A percentile compares a stretch with the other conserved stretches of the same genome.
phyloP scores from a whole-genome alignment of 768 basidiomycete species.

The Rhodotorula toruloides region DNA sequence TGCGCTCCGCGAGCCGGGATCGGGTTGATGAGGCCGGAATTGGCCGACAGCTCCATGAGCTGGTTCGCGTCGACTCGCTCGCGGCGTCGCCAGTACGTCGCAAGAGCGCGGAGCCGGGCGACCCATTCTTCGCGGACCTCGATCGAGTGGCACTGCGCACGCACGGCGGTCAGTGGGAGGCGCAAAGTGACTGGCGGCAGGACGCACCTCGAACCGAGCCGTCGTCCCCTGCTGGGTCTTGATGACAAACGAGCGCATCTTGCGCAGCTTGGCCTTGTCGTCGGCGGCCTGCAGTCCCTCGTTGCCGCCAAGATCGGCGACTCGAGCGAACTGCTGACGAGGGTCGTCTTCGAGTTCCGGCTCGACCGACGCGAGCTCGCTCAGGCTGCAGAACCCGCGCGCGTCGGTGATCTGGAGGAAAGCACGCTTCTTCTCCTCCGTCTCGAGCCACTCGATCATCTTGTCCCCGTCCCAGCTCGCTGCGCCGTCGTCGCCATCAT shows the following conservation, averaged over 20 bases:
- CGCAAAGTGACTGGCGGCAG: not conserved
- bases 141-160: conserved; percentile 36
- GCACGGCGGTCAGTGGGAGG: conserved; percentile 53
- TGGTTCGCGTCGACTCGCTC: conserved; percentile 69
- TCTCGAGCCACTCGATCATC: conserved; percentile 41
- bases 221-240: conserved; percentile 63
- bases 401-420: conserved; percentile 45
- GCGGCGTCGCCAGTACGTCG: conserved; percentile 71
- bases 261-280: conserved; percentile 49
- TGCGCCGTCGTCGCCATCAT: not conserved
- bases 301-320: conserved; percentile 28
- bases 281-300: conserved; percentile 48
- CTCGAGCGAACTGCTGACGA: conserved; percentile 15
- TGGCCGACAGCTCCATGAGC: conserved; percentile 68
- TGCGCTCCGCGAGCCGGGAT: conserved; percentile 7
- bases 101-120: conserved; percentile 61
- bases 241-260: conserved; percentile 72
- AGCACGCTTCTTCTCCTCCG: conserved; percentile 43
- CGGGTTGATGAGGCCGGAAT: conserved; percentile 19
- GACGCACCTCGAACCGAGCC: conserved; percentile 69
- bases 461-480: conserved; percentile 9
- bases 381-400: conserved; percentile 63
- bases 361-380: conserved; percentile 60
- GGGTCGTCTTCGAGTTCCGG: conserved; percentile 27
- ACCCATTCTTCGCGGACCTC: conserved; percentile 77